Base-by-base conservation (phyloP, 768 basidiomycete genomes). In the Leccinum longicurvipes region DNA sequence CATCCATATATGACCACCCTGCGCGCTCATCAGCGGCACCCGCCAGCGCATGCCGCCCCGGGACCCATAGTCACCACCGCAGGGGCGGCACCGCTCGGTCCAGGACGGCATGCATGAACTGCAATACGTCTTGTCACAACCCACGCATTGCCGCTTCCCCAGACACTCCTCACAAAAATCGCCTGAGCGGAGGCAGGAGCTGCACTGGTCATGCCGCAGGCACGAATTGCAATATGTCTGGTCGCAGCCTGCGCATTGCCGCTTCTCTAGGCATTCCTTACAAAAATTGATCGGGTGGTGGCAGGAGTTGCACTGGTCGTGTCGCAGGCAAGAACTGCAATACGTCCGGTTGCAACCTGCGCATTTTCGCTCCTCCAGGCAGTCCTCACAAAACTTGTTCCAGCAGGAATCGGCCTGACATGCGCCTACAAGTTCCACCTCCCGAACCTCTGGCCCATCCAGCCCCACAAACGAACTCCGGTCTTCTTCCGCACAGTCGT, bases 401-500 rank as follows among this genome's bases (percentile, higher is more conserved):
- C 6, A 28, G 27, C 27, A 28, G 27, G 4, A 28, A 28, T 28
- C 5, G 27, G 27, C 7, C 27, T 28, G 65, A 53, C 50, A 3
- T 56, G 15, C 54, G 49, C 12, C 9, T 8, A 47, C 64, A 65
- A 17, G 55, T 28, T 0, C 11, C 10, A 17, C 34, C 3, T 28
- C 27, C 27, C 8, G 27, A 28, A 28, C 8, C 27, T 28, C 27
- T 9, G 27, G 27, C 27, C 27, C 27, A 9, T 17, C 17, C 34
- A 17, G 3, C 50, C 21, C 0, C 24, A 31, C 64, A 65, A 2
- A 11, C 8, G 5, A 34, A 54, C 2, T 66, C 64, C 47, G 45
- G 6, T 69, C 65, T 54, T 65, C 66, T 51, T 68, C 68, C 14
- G 28, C 39, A 39, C 67, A 70, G 44, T 68, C 67, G 3, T 68